These are phyloP conservation scores for Dianthus caryophyllus DNA, from an alignment of 148 eudicot species.

Conservation along the genomic window DNA sequence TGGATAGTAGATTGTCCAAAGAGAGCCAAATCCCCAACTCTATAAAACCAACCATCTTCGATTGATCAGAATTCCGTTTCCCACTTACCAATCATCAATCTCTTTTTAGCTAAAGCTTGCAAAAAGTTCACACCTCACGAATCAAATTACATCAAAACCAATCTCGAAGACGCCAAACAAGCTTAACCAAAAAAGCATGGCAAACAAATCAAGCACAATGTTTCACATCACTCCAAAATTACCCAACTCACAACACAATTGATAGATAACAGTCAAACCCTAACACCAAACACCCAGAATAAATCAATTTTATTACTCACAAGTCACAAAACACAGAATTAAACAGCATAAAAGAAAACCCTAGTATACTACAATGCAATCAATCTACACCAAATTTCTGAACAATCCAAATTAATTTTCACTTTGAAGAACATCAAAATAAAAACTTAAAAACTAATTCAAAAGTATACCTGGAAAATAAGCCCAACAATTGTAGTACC, in stretches of 20 bases:
- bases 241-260: not conserved
- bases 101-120: too few species aligned
- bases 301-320: not conserved
- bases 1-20: not conserved
- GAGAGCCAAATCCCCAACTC: not conserved
- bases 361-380: not conserved
- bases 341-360: not conserved
- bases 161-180: not conserved
- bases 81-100: not conserved
- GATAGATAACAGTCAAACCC: not conserved
- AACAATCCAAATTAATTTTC: too few species aligned
- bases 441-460: not conserved
- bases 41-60: not conserved
- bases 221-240: not conserved
- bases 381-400: too few species aligned
- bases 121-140: too few species aligned
- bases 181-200: too few species aligned
- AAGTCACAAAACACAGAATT: not conserved
- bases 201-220: not conserved
- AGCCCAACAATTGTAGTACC: constrained; percentile 88
- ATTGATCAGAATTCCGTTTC: not conserved
- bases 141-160: too few species aligned
- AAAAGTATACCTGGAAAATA: constrained; percentile 45
- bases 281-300: not conserved
- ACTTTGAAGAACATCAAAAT: not conserved